Evolutionary conservation across 2,329 filamentous ascomycete species (phyloP), one percentile per base, ranked within the genome.

Genomic region (Dactylellina sp.): DNA sequence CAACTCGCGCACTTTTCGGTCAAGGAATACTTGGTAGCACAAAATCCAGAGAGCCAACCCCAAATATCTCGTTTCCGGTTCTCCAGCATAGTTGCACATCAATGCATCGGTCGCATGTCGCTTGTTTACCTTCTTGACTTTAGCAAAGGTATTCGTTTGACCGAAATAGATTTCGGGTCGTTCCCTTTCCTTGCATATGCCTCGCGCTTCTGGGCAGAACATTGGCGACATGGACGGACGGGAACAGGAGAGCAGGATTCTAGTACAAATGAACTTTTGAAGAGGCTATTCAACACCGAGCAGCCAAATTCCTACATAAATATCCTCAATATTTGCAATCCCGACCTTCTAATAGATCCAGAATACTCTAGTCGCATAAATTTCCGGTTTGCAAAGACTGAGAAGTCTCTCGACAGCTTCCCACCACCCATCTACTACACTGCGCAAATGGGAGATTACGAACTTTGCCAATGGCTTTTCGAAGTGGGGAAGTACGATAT

Each of bases 121-220:
- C 57, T 61, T 39, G 35, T 61, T 16, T 61, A 61, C 44, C 57
- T 61, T 16, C 42, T 61, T 18, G 57, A 61, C 18, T 61, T 61
- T 18, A 61, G 44, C 20, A 37, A 50, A 39, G 57, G 57, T 2
- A 12, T n/a, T 22, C 57, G 57, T 50, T 25, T 61, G 18, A 9
- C 40, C 16, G 32, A 61, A 50, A 46, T 60, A 7, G 32, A 61
- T 37, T 61, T 61, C 56, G 22, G 40, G 25, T 49, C 57, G 1
- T 50, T 61, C 22, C 57, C 57, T 12, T 61, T 61, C 40, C 42
- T 61, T 22, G 57, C 57, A n/a, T 61, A 61, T 50, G 57, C 57
- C 25, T 49, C 57, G 12, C 57, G 28, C 1, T 61, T 39, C 44
- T 61, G 42, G 57, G 20, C 32, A 35, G 44, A 50, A 7, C 57